Percentiles rank a stretch among this genome's conserved stretches.
Evolutionary conservation across 495 filamentous ascomycete genomes (phyloP).

Genomic region (Penicillium flavigenum): DNA sequence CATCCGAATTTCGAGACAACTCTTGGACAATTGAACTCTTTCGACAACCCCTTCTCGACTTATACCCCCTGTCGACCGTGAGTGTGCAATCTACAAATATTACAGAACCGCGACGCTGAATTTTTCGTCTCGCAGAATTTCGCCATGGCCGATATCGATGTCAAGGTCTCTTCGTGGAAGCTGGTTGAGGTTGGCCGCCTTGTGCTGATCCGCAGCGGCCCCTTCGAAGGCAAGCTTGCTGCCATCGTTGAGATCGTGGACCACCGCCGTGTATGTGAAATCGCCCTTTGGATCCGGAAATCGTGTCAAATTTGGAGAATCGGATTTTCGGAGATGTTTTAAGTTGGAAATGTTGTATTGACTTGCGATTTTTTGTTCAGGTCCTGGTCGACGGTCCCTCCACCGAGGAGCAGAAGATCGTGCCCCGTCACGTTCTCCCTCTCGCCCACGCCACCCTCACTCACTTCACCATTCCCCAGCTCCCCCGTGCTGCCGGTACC

Average conservation of each 20-base stretch:
- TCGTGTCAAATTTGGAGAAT: conserved; percentile 12
- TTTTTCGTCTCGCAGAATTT: conserved; percentile 31
- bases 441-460: conserved; percentile 85
- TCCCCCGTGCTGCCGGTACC: conserved; percentile 82
- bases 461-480: conserved; percentile 80
- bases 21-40: conserved; percentile 45
- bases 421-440: conserved; percentile 78
- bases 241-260: conserved; percentile 98
- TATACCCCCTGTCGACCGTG: conserved; percentile 49
- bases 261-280: conserved; percentile 93
- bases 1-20: conserved; percentile 48
- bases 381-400: conserved; percentile 93
- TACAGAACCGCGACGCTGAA: conserved; percentile 25
- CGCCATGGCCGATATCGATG: conserved; percentile 66
- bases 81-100: conserved; percentile 30
- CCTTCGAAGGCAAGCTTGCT: conserved; percentile 80
- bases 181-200: conserved; percentile 96
- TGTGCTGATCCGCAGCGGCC: conserved; percentile 76
- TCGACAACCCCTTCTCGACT: conserved; percentile 48
- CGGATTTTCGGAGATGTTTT: conserved; percentile 9
- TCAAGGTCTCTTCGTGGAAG: conserved; percentile 79
- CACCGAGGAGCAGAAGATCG: conserved; percentile 65
- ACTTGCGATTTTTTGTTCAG: conserved; percentile 51
- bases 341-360: conserved; percentile 32
- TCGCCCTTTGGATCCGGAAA: conserved; percentile 13